A percentile compares a stretch with the other conserved stretches of the same genome.
Evolutionary conservation across 2,329 filamentous ascomycete genomes (phyloP).

Genomic region (Monosporascus sp.): DNA sequence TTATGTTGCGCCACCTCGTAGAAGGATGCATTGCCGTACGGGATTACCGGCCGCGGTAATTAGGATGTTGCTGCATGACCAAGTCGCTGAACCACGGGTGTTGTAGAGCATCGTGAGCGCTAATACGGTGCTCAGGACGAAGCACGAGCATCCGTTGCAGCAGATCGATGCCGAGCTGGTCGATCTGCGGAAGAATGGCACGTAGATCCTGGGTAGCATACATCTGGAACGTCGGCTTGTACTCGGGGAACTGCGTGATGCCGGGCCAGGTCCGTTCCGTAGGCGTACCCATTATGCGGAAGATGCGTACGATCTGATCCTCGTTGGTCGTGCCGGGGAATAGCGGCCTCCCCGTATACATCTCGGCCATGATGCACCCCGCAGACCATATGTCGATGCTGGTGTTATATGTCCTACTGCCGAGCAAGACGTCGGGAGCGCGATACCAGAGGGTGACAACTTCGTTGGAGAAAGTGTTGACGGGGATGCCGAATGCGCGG

Average conservation of each 20-base stretch:
- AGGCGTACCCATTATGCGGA: slow-evolving; percentile 96
- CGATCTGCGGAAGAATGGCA: slow-evolving; percentile 84
- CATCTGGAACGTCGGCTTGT: slow-evolving; percentile 91
- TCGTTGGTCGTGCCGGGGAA: slow-evolving; percentile 98
- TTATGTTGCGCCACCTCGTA: no score
- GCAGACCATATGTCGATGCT: slow-evolving; percentile 99
- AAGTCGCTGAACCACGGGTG: slow-evolving; percentile 91
- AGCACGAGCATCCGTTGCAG: slow-evolving; percentile 88
- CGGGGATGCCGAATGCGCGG: slow-evolving; percentile 90
- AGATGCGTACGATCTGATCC: slow-evolving; percentile 94
- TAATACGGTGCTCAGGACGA: slow-evolving; percentile 84
- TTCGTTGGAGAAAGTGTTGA: slow-evolving; percentile 97
- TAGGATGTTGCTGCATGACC: slow-evolving; percentile 49
- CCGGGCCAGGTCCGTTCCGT: slow-evolving; percentile 94
- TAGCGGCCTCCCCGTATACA: slow-evolving; percentile 92
- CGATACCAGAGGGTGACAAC: slow-evolving; percentile 98
- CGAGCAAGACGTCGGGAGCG: slow-evolving; percentile 89
- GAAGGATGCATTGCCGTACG: slow-evolving; percentile 28
- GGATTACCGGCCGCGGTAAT: slow-evolving; percentile 35
- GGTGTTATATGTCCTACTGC: slow-evolving; percentile 96
- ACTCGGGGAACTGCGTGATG: slow-evolving; percentile 93
- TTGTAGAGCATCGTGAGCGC: slow-evolving; percentile 76
- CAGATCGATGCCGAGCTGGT: slow-evolving; percentile 79
- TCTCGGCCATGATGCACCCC: slow-evolving; percentile 99
- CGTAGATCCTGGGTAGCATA: slow-evolving; percentile 89